Base-by-base conservation (phyloP, 2,329 filamentous ascomycete genomes). In the Colletotrichum sp. region DNA sequence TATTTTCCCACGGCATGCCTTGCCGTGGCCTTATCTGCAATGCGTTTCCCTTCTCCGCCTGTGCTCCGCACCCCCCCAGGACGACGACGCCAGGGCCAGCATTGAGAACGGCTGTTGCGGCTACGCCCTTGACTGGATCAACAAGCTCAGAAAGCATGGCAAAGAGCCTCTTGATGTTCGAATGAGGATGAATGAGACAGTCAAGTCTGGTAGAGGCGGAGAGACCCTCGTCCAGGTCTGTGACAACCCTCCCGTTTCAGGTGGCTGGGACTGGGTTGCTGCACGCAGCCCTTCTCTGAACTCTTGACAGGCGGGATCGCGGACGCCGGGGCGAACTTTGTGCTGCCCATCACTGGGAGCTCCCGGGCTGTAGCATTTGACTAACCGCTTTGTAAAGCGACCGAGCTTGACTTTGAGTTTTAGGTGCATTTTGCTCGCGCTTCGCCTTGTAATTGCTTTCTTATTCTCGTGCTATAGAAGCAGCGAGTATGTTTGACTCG, bases 201-300 rank as follows among this genome's bases (percentile, higher is more conserved):
- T 36, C 62, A 44, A 36, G 29, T 34, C 36, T 59, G 65, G 65
- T 49, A 69, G 15, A 34, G 32, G 49, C 55, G 29, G 39, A 61
- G 34, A 34, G 49, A 61, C 69, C 57, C 63, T 72, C 44, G 57
- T 73, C 64, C 44, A 69, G 52, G 71, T 71, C 75, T 77, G 75
- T 77, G 75, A 77, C 75, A 75, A 75, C 75, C 75, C 75, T 77
- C 62, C 66, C 71, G 75, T 77, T 77, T 77, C 75, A 77, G 75
- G 75, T 77, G 75, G 71, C 49, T 75, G 59, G 29, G 66, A 62
- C 57, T 34, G 57, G 57, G 68, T 70, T 63, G 57, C 68, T 44
- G 68, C 63, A 64, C 62, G 29, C 59, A 63, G 36, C 52, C 62
- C 27, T 66, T 16, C 52, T 75, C 68, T 52, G 44, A 69, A 76